Evolutionary conservation across 495 filamentous ascomycete species (phyloP), one percentile per base, ranked within the genome.

Genomic region (Hypoxylon lienhwacheense): DNA sequence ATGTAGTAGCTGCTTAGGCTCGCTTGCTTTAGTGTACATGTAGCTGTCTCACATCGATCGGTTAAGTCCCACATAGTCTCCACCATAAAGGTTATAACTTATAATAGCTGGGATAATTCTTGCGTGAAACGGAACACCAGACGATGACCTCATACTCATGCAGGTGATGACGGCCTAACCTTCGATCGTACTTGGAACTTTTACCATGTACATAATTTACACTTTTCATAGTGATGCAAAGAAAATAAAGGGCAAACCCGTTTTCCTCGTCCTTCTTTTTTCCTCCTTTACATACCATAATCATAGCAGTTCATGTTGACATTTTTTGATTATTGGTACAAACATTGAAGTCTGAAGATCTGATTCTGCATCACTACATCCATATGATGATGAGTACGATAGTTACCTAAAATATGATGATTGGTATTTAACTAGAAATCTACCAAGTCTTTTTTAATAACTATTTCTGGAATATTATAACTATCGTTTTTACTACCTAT

Each of bases 141-240:
- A 24, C 50, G 45, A 60, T 60, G 56, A 60, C 50, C 49, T 60
- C 56, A 60, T 55, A 16, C 26, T 29, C 14, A 31, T 16, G 17
- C 37, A 45, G 12, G n/a, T 37, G 49, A 19, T 25, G 36, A 39
- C 39, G 7, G 14, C 46, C 25, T 15, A 42, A 29, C 31, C 7
- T 24, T 56, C 45, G n/a, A 49, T 16, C 12, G 24, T 26, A 40
- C 39, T 15, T 44, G 24, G 25, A 14, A 11, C 24, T 51, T 31
- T 47, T 35, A 47, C 42, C 47, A 59, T 59, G 8, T 8, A 7
- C 47, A 39, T 42, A n/a, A 7, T 41, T 41, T 14, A 14, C 35
- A 15, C 26, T 10, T 44, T 11, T 44, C 31, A 12, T 45, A 34
- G 36, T 60, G 56, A 60, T 60, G 56, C 56, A 53, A 60, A 21